Base-by-base conservation (phyloP, 306 rosid species). In the Cicer bijugum region DNA sequence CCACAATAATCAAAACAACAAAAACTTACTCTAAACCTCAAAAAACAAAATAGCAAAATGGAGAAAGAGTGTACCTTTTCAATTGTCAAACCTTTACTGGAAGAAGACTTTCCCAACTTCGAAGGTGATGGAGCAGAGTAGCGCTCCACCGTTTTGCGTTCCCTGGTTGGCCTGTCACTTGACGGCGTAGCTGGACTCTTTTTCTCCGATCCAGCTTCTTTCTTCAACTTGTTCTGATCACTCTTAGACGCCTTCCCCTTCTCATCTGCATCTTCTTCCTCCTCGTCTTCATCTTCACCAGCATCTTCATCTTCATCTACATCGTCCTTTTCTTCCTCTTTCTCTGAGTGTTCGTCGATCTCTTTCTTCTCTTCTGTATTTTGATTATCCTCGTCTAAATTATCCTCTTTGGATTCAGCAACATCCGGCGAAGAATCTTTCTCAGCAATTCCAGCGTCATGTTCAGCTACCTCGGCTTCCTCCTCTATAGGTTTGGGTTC, bases 111-210 rank as follows among this genome's bases (percentile, higher is more conserved):
- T 5, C 67, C 72, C 5, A 72, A 70, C 86, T 85, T 84, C 0
- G 77, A 79, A 0, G 82, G 81, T 12, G 91, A 84, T 0, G 93
- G 86, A 2, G 76, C 81, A 1, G 97, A 90, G 80, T 62, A 95
- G 12, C 97, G 87, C 50, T 94, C 97, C 6, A 94, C 97, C 5
- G 84, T 76, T 68, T 94, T 94, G 75, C 99, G 83, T 80, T 95
- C 99, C 85, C 99, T 86, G 0, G 91, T 85, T 2, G 97, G 97
- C 64, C 97, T 84, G n/a, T 91, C 96, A 64, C 87, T 88, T 0
- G 61, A 63, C 0, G 96, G 96, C 4, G 93, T 91, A 53, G 67
- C 81, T 0, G 88, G 86, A 50, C 67, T 52, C 33, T 75, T 81
- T 28, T 75, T 75, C 78, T 69, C 77, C 1, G 56, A 42, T 0